phyloP scores from a whole-genome alignment of 192 early-diverging fungal species.

The Paraglomus brasilianum region DNA sequence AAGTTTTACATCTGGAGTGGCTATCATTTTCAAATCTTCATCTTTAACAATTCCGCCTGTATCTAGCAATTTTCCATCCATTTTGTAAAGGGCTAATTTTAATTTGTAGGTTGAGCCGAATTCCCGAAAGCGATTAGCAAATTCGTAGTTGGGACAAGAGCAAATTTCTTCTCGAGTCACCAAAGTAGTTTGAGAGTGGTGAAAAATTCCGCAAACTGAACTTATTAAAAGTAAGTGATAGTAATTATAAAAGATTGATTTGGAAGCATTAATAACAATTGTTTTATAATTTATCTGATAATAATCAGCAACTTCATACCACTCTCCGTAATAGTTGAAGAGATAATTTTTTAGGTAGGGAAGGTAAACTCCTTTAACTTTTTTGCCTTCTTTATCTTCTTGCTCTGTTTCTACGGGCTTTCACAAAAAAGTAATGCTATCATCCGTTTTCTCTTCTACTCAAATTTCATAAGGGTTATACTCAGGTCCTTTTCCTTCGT shows the following conservation, averaged over 20 bases:
- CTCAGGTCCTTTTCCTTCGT: slow-evolving; percentile 5
- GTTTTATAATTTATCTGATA: not conserved
- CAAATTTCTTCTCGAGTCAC: slow-evolving; percentile 1
- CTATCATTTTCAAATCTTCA: not conserved
- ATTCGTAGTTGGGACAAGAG: slow-evolving; percentile 4
- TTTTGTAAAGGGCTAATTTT: not conserved
- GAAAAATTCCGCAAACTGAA: not conserved
- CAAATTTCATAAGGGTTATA: slow-evolving; percentile 9
- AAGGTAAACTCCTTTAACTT: not conserved
- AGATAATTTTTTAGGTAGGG: not conserved
- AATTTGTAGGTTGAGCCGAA: not conserved
- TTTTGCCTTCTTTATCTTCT: no score
- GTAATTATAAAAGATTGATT: slow-evolving; percentile 10
- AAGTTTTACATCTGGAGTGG: not conserved
- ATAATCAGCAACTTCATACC: slow-evolving; percentile 9
- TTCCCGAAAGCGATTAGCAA: not conserved
- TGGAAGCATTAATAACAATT: not conserved
- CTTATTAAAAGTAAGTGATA: not conserved
- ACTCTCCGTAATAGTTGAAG: slow-evolving; percentile 20
- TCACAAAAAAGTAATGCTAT: not conserved
- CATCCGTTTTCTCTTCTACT: not conserved
- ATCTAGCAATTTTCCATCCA: not conserved
- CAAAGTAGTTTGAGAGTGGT: slow-evolving; percentile 8
- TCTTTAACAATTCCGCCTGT: not conserved
- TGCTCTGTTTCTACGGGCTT: not conserved